phyloP scores from a whole-genome alignment of 1,139 yeast genomes.

The Groenewaldozyma sp. region DNA sequence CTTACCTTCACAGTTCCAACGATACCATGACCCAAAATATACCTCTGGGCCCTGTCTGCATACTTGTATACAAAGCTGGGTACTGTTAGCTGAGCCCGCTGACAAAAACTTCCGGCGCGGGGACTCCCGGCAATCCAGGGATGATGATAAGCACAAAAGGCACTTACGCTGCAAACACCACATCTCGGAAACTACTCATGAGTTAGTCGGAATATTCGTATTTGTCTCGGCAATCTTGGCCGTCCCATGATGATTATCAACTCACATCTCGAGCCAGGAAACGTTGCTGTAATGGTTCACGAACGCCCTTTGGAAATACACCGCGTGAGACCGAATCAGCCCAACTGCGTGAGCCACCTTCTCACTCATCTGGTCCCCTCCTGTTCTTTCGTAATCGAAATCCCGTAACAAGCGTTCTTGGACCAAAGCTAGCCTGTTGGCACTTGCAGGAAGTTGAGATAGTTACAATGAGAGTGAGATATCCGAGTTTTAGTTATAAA shows the following conservation, averaged over 20 bases:
- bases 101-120: neutral
- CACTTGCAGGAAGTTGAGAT: too few species aligned
- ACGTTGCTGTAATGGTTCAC: conserved; percentile 13
- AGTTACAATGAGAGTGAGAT: too few species aligned
- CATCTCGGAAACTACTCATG: conserved; percentile 16
- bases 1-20: conserved; percentile 7
- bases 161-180: conserved; percentile 17
- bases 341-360: neutral
- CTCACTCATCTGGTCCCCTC: too few species aligned
- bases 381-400: too few species aligned
- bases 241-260: neutral
- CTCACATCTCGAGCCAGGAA: conserved; percentile 14
- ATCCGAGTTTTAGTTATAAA: too few species aligned
- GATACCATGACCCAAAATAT: conserved; percentile 8
- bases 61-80: conserved; percentile 11
- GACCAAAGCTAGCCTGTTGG: too few species aligned
- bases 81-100: neutral
- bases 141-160: neutral
- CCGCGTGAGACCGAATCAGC: neutral
- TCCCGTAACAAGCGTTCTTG: too few species aligned
- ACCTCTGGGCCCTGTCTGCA: conserved; percentile 12
- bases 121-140: too few species aligned
- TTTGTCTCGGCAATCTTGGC: neutral
- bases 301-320: neutral
- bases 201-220: neutral